phyloP scores from a whole-genome alignment of 441 rosid genomes.

The Pelargonium cotyledonis region DNA sequence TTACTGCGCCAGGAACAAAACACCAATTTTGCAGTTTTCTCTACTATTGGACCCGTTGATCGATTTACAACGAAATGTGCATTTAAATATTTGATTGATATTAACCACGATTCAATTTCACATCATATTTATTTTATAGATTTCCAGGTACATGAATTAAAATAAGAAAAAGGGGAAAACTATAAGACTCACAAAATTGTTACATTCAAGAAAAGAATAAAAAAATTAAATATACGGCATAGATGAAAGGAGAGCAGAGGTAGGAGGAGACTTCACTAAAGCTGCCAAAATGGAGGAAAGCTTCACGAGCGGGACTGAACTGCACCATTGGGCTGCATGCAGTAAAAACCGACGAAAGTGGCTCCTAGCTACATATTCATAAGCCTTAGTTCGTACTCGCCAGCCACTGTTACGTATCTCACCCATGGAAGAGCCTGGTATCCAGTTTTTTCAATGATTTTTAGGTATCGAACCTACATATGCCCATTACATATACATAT shows the following conservation, averaged over 20 bases:
- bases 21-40: neutral
- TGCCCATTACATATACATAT: neutral
- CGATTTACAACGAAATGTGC: neutral
- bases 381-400: constrained; percentile 79
- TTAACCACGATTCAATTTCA: neutral
- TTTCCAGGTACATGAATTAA: neutral
- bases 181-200: neutral
- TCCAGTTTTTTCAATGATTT: constrained; percentile 81
- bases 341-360: neutral
- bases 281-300: neutral
- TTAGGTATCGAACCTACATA: constrained; percentile 66
- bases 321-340: neutral
- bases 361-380: constrained; percentile 22
- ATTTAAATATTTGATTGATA: neutral
- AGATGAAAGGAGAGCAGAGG: neutral
- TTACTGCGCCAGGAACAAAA: too few relatives aligned
- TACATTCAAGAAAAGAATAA: neutral
- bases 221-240: neutral
- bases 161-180: neutral
- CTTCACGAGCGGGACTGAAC: neutral
- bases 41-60: neutral
- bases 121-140: neutral
- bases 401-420: constrained; percentile 83
- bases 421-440: constrained; percentile 88
- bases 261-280: neutral